Percentiles rank a stretch among this genome's conserved stretches.
phyloP scores from a whole-genome alignment of 2,329 filamentous ascomycete species.

The Colletotrichum coccodes region DNA sequence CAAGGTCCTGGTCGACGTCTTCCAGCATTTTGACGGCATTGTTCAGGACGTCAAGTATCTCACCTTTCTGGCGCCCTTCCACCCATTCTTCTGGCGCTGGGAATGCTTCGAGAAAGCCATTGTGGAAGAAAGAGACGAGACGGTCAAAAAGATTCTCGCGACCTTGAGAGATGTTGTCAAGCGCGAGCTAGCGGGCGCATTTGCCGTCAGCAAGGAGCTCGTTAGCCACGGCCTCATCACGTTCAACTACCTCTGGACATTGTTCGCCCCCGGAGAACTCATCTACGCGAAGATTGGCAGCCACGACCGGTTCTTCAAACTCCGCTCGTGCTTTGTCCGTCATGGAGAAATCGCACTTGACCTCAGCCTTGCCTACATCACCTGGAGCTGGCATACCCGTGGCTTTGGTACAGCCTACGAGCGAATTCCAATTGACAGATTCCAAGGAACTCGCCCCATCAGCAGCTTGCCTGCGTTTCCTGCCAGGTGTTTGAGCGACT shows the following conservation, averaged over 20 bases:
- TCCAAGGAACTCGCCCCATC: slow-evolving; percentile 55
- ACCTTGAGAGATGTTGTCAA: slow-evolving; percentile 49
- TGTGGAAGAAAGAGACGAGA: slow-evolving; percentile 26
- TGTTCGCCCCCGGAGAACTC: slow-evolving; percentile 58
- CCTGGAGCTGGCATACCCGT: slow-evolving; percentile 52
- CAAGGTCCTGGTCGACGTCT: slow-evolving; percentile 35
- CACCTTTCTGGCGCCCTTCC: slow-evolving; percentile 34
- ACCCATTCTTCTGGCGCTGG: slow-evolving; percentile 38
- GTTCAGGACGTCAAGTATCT: slow-evolving; percentile 32
- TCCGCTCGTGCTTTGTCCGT: slow-evolving; percentile 42
- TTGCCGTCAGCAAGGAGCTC: slow-evolving; percentile 61
- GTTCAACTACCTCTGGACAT: slow-evolving; percentile 61
- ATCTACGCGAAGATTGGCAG: slow-evolving; percentile 50
- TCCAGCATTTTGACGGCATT: slow-evolving; percentile 32
- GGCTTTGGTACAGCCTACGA: slow-evolving; percentile 52
- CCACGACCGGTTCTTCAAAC: slow-evolving; percentile 48
- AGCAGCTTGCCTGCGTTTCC: slow-evolving; percentile 54
- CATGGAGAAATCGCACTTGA: slow-evolving; percentile 45
- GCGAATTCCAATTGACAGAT: slow-evolving; percentile 49
- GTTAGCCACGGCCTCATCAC: slow-evolving; percentile 62
- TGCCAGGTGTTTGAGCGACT: slow-evolving; percentile 52
- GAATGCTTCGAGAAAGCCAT: slow-evolving; percentile 35
- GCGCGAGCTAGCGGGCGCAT: slow-evolving; percentile 60
- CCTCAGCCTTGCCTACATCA: slow-evolving; percentile 52
- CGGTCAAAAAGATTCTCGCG: slow-evolving; percentile 30